Conservation (phyloP, 805 yeast species). For the Yueomyces sinensis region DNA sequence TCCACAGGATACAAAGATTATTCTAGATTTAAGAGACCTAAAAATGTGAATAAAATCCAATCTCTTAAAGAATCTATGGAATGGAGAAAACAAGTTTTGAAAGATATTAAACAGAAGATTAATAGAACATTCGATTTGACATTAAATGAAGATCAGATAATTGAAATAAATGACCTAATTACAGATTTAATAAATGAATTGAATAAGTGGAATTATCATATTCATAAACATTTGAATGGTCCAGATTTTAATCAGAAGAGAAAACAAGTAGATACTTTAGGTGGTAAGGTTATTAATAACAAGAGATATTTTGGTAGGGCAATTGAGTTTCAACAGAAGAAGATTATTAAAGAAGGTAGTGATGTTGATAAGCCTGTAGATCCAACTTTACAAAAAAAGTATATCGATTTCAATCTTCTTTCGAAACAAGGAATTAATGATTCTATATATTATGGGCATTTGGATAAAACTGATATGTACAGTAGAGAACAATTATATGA, state of each 20-base stretch:
- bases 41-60: slow-evolving; percentile 37
- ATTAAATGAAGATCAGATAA: slow-evolving; percentile 42
- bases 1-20: slow-evolving; percentile 42
- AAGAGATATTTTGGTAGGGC: slow-evolving; percentile 78
- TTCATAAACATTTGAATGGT: slow-evolving; percentile 53
- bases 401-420: background rate
- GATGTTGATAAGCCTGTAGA: no score
- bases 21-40: slow-evolving; percentile 48
- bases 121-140: slow-evolving; percentile 51
- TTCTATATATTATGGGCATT: background rate
- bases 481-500: slow-evolving; percentile 1
- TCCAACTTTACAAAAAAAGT: background rate
- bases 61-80: slow-evolving; percentile 52
- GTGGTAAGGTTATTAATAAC: slow-evolving; percentile 32
- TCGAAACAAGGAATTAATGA: background rate
- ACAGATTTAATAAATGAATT: slow-evolving; percentile 57
- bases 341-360: slow-evolving; percentile 24
- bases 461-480: background rate
- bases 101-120: slow-evolving; percentile 50
- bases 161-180: slow-evolving; percentile 64
- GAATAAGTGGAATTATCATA: slow-evolving; percentile 66
- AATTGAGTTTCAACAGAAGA: slow-evolving; percentile 62
- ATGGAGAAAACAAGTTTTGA: slow-evolving; percentile 49
- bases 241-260: slow-evolving; percentile 4
- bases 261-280: slow-evolving; percentile 3